These are phyloP conservation scores for Heterobasidion occidentale DNA, from an alignment of 1,284 basidiomycete genomes.

Conservation along the genomic window DNA sequence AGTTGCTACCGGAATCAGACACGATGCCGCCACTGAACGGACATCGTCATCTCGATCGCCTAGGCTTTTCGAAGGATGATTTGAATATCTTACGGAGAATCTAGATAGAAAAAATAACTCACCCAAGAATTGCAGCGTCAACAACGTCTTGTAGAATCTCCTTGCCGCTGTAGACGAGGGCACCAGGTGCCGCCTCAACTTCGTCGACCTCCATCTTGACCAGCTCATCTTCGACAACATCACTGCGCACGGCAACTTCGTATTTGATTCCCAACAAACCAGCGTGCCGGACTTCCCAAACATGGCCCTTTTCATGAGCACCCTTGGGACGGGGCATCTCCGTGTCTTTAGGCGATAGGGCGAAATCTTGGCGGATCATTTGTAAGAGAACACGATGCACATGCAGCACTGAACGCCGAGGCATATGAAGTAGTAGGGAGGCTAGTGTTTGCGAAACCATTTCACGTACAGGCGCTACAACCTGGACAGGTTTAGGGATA, in stretches of 20 bases:
- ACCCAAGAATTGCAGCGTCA: conserved; percentile 85
- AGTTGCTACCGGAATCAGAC: conserved; percentile 79
- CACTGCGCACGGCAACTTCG: conserved; percentile 88
- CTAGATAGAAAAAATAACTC: conserved; percentile 17
- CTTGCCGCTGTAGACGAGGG: conserved; percentile 26
- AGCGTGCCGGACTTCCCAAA: conserved; percentile 98
- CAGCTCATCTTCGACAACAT: conserved; percentile 53
- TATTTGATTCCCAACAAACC: conserved; percentile 96
- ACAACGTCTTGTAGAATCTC: conserved; percentile 72
- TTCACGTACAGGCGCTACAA: conserved; percentile 95
- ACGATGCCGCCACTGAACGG: conserved; percentile 90
- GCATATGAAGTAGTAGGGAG: conserved; percentile 84
- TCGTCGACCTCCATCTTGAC: not conserved
- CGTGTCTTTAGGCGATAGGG: conserved; percentile 25
- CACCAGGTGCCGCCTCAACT: conserved; percentile 12
- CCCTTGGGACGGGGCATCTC: conserved; percentile 22
- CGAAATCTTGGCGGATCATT: conserved; percentile 90
- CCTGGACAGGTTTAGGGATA: conserved; percentile 30
- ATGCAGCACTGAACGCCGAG: conserved; percentile 63
- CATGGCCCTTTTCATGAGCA: conserved; percentile 48
- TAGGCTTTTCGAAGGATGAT: conserved; percentile 33
- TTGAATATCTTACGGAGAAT: not conserved
- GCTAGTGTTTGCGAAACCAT: conserved; percentile 94
- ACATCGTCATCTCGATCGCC: conserved; percentile 95
- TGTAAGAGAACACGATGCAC: conserved; percentile 82